A percentile compares a stretch with the other conserved stretches of the same genome.
These are phyloP conservation scores for Leccinum ochraceum DNA, from an alignment of 768 basidiomycete genomes.

Conservation along the genomic window DNA sequence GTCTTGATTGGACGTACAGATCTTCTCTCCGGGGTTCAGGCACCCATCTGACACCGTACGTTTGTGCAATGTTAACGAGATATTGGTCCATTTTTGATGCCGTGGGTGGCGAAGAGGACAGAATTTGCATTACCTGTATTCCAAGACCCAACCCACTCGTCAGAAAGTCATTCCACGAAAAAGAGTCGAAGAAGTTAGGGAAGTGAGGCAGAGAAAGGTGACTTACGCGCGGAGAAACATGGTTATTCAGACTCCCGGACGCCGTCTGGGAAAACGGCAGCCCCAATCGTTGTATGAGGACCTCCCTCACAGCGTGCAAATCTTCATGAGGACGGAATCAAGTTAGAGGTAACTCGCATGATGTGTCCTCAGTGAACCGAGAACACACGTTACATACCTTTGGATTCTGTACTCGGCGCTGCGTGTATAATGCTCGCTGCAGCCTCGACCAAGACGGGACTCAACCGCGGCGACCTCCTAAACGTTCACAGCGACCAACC, in stretches of 20 bases:
- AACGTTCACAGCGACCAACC: not conserved
- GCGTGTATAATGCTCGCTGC: constrained; percentile 68
- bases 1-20: constrained; percentile 60
- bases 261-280: constrained; percentile 58
- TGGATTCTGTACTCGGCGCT: constrained; percentile 53
- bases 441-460: constrained; percentile 61
- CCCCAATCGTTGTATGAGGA: constrained; percentile 58
- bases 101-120: constrained; percentile 55
- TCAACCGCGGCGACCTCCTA: constrained; percentile 40
- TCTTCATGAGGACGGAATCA: constrained; percentile 41
- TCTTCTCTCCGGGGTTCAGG: constrained; percentile 63
- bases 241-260: constrained; percentile 47
- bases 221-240: constrained; percentile 54
- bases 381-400: constrained; percentile 44
- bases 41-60: constrained; percentile 57
- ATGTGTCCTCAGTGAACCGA: not conserved
- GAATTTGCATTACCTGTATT: constrained; percentile 49
- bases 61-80: constrained; percentile 52
- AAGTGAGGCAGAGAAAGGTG: not conserved
- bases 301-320: constrained; percentile 51
- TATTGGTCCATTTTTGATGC: constrained; percentile 57
- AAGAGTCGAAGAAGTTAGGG: not conserved
- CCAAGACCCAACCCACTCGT: not conserved
- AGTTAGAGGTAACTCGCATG: not conserved
- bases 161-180: constrained; percentile 1